Conservation (phyloP, 2,329 filamentous ascomycete species). For the Penicillium sp. region DNA sequence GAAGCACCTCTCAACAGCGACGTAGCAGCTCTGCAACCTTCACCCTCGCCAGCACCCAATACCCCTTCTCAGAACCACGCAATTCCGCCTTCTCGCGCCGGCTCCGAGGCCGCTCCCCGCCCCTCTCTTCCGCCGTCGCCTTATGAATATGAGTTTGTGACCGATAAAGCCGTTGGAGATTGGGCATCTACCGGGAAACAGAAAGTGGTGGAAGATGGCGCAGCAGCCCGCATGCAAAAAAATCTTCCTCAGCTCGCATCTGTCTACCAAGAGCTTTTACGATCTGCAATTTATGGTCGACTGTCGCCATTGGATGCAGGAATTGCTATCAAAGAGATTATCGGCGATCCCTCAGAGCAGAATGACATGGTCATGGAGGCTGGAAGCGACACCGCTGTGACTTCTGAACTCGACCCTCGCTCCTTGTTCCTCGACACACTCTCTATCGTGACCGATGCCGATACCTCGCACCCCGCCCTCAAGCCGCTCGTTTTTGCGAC, state of each 20-base stretch:
- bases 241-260: slow-evolving; percentile 69
- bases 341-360: slow-evolving; percentile 57
- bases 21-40: slow-evolving; percentile 10
- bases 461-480: slow-evolving; percentile 61
- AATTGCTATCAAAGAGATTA: slow-evolving; percentile 70
- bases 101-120: slow-evolving; percentile 18
- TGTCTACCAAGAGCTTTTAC: slow-evolving; percentile 83
- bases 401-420: slow-evolving; percentile 58
- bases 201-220: slow-evolving; percentile 66
- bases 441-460: slow-evolving; percentile 74
- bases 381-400: slow-evolving; percentile 42
- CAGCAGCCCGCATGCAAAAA: slow-evolving; percentile 66
- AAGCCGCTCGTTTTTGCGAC: slow-evolving; percentile 71
- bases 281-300: slow-evolving; percentile 70
- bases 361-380: slow-evolving; percentile 52
- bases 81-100: slow-evolving; percentile 22
- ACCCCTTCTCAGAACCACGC: slow-evolving; percentile 19
- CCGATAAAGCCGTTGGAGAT: slow-evolving; percentile 64
- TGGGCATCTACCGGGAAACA: slow-evolving; percentile 72
- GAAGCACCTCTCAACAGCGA: slow-evolving; percentile 35
- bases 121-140: slow-evolving; percentile 30
- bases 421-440: slow-evolving; percentile 81
- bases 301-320: slow-evolving; percentile 72
- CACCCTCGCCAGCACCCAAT: slow-evolving; percentile 25
- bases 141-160: slow-evolving; percentile 76